Evolutionary conservation across 768 basidiomycete species (phyloP).

Genomic region (Lactarius pseudohatsudake): DNA sequence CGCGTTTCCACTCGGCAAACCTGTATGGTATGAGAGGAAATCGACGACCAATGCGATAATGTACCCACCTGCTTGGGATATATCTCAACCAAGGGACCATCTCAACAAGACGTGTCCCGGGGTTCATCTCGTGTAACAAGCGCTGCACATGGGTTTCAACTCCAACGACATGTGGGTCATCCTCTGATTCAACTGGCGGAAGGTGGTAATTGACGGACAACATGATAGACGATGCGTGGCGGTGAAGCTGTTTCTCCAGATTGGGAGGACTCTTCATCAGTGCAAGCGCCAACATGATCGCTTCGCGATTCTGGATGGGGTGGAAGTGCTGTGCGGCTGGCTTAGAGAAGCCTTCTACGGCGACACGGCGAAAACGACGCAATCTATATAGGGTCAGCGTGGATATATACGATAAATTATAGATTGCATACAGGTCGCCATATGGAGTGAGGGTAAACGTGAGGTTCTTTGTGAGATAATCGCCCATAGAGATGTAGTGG

Average conservation of each 20-base stretch:
- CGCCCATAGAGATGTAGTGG: neutral
- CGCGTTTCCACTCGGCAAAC: slow-evolving; percentile 20
- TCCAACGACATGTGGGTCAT: neutral
- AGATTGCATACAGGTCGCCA: neutral
- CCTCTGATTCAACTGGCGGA: neutral
- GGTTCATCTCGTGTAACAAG: neutral
- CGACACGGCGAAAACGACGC: neutral
- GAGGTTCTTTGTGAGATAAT: neutral
- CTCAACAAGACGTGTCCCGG: neutral
- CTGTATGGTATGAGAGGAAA: neutral
- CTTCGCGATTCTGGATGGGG: neutral
- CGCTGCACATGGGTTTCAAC: neutral
- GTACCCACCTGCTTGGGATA: neutral
- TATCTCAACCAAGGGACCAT: slow-evolving; percentile 2
- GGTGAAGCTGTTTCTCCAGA: neutral
- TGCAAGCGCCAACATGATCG: neutral
- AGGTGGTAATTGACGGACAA: neutral
- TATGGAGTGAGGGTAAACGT: neutral
- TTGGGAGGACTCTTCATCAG: neutral
- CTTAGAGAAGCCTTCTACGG: neutral
- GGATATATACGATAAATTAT: neutral
- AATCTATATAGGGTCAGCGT: neutral
- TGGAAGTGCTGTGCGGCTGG: neutral
- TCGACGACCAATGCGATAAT: neutral
- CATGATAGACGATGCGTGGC: neutral